Base-by-base conservation (phyloP, 352 stramenopile genomes). In the Pythium insidiosum region DNA sequence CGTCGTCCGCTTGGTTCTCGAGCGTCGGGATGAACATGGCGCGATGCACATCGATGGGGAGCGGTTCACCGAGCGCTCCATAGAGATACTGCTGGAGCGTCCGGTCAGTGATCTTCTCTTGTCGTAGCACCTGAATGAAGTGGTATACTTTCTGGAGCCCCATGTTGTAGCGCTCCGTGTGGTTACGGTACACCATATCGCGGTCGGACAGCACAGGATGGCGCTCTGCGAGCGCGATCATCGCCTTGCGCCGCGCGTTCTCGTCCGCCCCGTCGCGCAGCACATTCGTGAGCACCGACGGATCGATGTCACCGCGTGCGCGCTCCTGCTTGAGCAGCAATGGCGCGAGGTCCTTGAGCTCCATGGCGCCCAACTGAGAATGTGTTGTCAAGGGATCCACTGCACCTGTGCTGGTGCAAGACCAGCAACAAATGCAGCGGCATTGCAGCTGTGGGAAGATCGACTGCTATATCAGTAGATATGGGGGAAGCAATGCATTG, bases 21-120 rank as follows among this genome's bases (percentile, higher is more conserved):
- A 95, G 50, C 9, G 75, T 83, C n/a, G 67, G 69, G 2, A 83
- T 53, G 45, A 84, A 80, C 65, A 89, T 82, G 12, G 59, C 54
- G 34, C 64, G 68, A 46, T 82, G 70, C 35, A 86, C 61, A 29
- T 74, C 62, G 28, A 66, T 65, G 7, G 65, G 49, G 20, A 70
- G 52, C 4, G 66, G 54, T 51, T 81, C 68, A 37, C 67, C 68
- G 6, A 81, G 35, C 5, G 54, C 60, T 6, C 26, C 22, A 49
- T 67, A 71, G 19, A 61, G 3, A n/a, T 53, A 49, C 13, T 58
- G 26, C 34, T 55, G 46, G 19, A 66, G 55, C 3, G 22, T 29
- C 29, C 34, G 3, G 40, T 69, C 56, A 21, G 47, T 65, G 38
- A 68, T 56, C 30, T 60, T 53, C 21, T 61, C 43, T 33, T 67